phyloP scores from a whole-genome alignment of 2,329 filamentous ascomycete genomes.

The Aspergillus quadricinctus region DNA sequence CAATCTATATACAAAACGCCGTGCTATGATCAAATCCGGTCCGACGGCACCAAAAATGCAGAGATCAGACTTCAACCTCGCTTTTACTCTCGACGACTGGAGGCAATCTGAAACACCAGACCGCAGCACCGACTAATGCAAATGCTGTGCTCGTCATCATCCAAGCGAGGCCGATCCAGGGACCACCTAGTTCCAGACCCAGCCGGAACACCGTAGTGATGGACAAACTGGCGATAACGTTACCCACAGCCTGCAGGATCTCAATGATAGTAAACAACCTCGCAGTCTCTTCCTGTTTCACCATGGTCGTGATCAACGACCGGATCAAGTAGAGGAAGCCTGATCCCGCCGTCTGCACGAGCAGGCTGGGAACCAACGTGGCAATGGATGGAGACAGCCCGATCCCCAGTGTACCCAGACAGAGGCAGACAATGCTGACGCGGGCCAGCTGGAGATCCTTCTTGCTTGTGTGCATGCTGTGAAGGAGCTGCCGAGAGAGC shows the following conservation, averaged over 20 bases:
- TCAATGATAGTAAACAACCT: constrained; percentile 48
- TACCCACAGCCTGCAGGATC: constrained; percentile 45
- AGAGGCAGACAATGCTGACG: constrained; percentile 41
- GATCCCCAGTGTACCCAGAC: constrained; percentile 44
- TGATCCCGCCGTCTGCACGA: constrained; percentile 47
- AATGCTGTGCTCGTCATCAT: constrained; percentile 36
- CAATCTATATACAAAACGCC: background rate
- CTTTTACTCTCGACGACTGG: constrained; percentile 1
- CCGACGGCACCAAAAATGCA: background rate
- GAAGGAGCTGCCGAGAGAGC: constrained; percentile 36
- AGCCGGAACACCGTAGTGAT: constrained; percentile 45
- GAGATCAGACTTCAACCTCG: background rate
- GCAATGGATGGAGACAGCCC: constrained; percentile 42
- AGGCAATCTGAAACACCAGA: constrained; percentile 25
- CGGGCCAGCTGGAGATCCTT: constrained; percentile 47
- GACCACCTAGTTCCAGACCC: constrained; percentile 43
- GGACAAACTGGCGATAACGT: constrained; percentile 44
- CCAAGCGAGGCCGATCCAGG: constrained; percentile 49
- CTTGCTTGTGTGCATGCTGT: constrained; percentile 33
- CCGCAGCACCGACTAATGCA: constrained; percentile 24
- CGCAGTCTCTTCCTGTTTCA: constrained; percentile 46
- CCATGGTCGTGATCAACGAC: constrained; percentile 45
- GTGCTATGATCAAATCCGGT: background rate
- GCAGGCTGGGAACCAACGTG: constrained; percentile 41
- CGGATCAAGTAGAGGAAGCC: constrained; percentile 46